phyloP scores from a whole-genome alignment of 192 early-diverging fungal species.

The Linnemannia exigua region DNA sequence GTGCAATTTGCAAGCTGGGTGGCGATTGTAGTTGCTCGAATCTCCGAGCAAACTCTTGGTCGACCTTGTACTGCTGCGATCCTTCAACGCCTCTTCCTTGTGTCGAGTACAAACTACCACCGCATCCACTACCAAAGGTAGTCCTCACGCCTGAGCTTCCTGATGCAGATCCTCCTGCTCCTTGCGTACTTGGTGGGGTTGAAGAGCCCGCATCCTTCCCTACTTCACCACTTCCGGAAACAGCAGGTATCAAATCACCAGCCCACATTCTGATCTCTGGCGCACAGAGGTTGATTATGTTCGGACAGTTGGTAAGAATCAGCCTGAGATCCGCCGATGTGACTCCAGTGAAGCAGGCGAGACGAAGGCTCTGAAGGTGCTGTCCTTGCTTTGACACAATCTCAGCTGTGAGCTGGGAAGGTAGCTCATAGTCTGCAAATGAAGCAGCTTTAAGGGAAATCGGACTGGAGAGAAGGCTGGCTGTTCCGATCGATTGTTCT shows the following conservation, averaged over 20 bases:
- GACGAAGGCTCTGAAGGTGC: slow-evolving; percentile 28
- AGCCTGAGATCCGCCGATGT: slow-evolving; percentile 18
- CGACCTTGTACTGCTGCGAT: background rate
- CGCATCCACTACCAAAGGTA: background rate
- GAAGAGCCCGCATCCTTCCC: background rate
- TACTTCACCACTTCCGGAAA: background rate
- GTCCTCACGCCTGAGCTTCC: background rate
- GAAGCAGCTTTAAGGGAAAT: slow-evolving; percentile 5
- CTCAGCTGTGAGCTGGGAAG: slow-evolving; percentile 2
- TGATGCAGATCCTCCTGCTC: background rate
- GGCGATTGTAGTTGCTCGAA: background rate
- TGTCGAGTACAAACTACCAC: background rate
- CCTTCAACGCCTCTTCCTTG: background rate
- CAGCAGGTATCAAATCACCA: slow-evolving; percentile 19
- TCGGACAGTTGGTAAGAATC: slow-evolving; percentile 28
- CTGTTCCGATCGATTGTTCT: slow-evolving; percentile 5
- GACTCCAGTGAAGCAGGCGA: slow-evolving; percentile 37
- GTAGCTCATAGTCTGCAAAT: slow-evolving; percentile 32
- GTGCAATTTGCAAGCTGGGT: background rate
- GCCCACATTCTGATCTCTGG: slow-evolving; percentile 39
- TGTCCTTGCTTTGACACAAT: slow-evolving; percentile 15
- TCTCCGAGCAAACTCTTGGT: background rate
- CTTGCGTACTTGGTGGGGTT: background rate
- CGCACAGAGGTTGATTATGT: slow-evolving; percentile 26
- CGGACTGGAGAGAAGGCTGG: slow-evolving; percentile 7